phyloP scores from a whole-genome alignment of 495 filamentous ascomycete genomes.

The Penicillium longicatenatum region DNA sequence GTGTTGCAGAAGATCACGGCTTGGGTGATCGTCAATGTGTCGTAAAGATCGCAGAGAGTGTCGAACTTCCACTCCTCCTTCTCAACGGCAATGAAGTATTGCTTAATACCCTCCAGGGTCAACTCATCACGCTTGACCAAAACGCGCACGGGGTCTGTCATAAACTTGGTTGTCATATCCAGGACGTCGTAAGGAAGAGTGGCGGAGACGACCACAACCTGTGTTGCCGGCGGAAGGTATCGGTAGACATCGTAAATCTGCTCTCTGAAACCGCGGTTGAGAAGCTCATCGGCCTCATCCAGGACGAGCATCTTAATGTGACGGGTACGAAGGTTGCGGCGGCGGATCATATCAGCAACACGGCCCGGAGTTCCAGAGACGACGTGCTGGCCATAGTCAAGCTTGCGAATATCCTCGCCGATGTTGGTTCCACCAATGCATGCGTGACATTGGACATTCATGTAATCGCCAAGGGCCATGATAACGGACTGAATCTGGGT shows the following conservation, averaged over 20 bases:
- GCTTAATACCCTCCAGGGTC: constrained; percentile 96
- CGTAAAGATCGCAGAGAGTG: constrained; percentile 98
- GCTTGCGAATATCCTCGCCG: constrained; percentile 94
- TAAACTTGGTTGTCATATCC: constrained; percentile 99
- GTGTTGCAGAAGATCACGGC: constrained; percentile 99
- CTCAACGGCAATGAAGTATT: constrained; percentile 99
- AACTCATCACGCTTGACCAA: constrained; percentile 99
- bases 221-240: constrained; percentile 91
- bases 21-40: constrained; percentile 98
- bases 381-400: constrained; percentile 95
- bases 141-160: constrained; percentile 98
- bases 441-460: constrained; percentile 99
- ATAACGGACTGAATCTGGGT: constrained; percentile 98
- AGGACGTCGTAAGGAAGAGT: constrained; percentile 97
- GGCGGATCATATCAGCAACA: constrained; percentile 98
- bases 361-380: constrained; percentile 95
- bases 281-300: constrained; percentile 92
- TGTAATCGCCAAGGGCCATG: constrained; percentile 96
- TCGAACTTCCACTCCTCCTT: constrained; percentile 99
- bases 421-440: constrained; percentile 99
- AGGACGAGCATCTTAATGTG: constrained; percentile 99
- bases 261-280: constrained; percentile 94
- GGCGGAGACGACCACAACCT: constrained; percentile 96
- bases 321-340: constrained; percentile 87
- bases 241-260: constrained; percentile 99